These are phyloP conservation scores for Diaporthe capsici DNA, from an alignment of 2,329 filamentous ascomycete genomes.

Conservation along the genomic window DNA sequence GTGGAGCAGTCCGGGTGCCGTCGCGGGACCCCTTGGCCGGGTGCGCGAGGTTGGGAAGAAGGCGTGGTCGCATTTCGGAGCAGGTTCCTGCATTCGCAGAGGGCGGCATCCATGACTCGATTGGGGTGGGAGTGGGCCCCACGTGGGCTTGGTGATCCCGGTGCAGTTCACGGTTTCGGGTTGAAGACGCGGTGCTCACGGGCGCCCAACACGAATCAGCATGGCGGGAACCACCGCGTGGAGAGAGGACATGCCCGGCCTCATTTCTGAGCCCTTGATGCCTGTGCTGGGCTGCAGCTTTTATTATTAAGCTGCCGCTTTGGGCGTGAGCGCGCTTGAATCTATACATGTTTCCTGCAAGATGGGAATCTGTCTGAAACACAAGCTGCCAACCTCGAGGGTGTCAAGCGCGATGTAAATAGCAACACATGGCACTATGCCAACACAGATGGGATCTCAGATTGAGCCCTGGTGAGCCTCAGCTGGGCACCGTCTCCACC, in stretches of 20 bases:
- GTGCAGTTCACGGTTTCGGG: slow-evolving; percentile 22
- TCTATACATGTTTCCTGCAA: neutral
- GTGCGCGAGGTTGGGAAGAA: neutral
- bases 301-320: neutral
- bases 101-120: slow-evolving; percentile 25
- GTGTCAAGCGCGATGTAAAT: neutral
- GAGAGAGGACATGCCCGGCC: neutral
- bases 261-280: slow-evolving; percentile 13
- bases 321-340: neutral
- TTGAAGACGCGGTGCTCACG: neutral
- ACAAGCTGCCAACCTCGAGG: neutral
- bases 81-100: slow-evolving; percentile 28
- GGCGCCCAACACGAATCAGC: slow-evolving; percentile 25
- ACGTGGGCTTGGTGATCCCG: slow-evolving; percentile 27
- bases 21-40: slow-evolving; percentile 17
- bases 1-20: slow-evolving; percentile 1
- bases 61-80: slow-evolving; percentile 29
- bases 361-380: slow-evolving; percentile 27
- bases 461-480: neutral
- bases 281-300: neutral
- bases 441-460: slow-evolving; percentile 11
- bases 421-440: slow-evolving; percentile 12
- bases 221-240: slow-evolving; percentile 12
- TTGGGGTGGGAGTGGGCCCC: slow-evolving; percentile 13
- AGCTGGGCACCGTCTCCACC: neutral